Evolutionary conservation across 106 monocot species (phyloP), one percentile per base, ranked within the genome.

Genomic region (Dendrobium huoshanense): DNA sequence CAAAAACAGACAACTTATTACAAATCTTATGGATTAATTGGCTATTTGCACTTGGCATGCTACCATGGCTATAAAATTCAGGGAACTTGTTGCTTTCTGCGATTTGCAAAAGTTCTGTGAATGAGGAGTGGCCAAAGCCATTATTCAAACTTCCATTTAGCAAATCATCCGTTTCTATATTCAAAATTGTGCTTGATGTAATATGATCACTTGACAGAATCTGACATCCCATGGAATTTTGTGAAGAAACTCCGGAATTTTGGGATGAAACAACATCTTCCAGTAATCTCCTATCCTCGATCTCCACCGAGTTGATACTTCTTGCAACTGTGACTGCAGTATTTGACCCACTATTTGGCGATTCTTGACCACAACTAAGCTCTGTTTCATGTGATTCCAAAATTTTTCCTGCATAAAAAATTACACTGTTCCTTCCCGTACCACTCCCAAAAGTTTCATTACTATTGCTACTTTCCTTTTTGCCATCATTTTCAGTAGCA

Each of bases 81-180:
- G 77, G 79, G 20, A 87, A 79, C 41, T 5, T 75, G 45, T 47
- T 77, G 20, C 49, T 79, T 43, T 73, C 85, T 68, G 87, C 89
- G 77, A 94, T 86, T 41, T 82, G 82, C 51, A 94, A 80, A 78
- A 98, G 89, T 55, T 91, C 84, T 45, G 80, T 91, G 55, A 90
- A 94, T 75, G 92, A 86, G 81, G 82, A 84, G 54, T 47, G 41
- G 25, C 79, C 67, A 81, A 80, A 75, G 41, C 77, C 64, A 72
- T 80, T 82, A 77, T 75, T 77, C 41, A 55, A 72, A 47, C 61
- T 78, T 59, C 78, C 75, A 67, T 29, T 55, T 56, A 77, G 42
- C n/a, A 84, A 27, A 16, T 78, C 64, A 33, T 83, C 84, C 29
- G 72, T 24, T 83, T 43, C 79, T 40, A 45, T 42, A 51, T 29